phyloP scores from a whole-genome alignment of 345 rosid species.

The Microthlaspi erraticum region DNA sequence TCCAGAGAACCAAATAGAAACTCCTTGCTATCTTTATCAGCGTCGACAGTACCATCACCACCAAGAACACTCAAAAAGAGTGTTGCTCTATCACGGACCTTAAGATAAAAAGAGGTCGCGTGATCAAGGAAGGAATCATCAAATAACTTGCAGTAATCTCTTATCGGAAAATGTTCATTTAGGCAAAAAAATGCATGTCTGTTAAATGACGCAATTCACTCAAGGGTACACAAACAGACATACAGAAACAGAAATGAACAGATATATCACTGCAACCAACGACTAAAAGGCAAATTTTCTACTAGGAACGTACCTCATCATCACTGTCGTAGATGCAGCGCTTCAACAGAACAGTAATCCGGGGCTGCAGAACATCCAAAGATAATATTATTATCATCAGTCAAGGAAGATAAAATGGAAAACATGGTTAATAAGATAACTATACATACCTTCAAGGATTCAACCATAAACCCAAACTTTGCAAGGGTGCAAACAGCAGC shows the following conservation, averaged over 20 bases:
- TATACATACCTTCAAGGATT: conserved; percentile 79
- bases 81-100: conserved; percentile 99
- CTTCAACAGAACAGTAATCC: conserved; percentile 78
- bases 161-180: neutral
- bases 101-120: conserved; percentile 31
- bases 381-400: conserved; percentile 6
- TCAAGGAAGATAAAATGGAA: conserved; percentile 8
- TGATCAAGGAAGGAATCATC: conserved; percentile 19
- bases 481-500: conserved; percentile 96
- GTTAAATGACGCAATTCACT: conserved; percentile 19
- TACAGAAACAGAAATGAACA: conserved; percentile 9
- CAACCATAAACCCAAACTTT: conserved; percentile 95
- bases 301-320: conserved; percentile 77
- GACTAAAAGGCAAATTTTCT: conserved; percentile 13
- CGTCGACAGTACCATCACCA: conserved; percentile 65
- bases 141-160: conserved; percentile 22
- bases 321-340: conserved; percentile 94
- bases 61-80: conserved; percentile 83
- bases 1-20: conserved; percentile 88
- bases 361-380: conserved; percentile 63
- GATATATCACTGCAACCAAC: conserved; percentile 5
- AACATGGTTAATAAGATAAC: conserved; percentile 10
- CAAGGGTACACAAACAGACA: conserved; percentile 6
- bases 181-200: conserved; percentile 21
- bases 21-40: conserved; percentile 63